phyloP scores from a whole-genome alignment of 73 alveolate species.

The Paramecium tetraurelia region DNA sequence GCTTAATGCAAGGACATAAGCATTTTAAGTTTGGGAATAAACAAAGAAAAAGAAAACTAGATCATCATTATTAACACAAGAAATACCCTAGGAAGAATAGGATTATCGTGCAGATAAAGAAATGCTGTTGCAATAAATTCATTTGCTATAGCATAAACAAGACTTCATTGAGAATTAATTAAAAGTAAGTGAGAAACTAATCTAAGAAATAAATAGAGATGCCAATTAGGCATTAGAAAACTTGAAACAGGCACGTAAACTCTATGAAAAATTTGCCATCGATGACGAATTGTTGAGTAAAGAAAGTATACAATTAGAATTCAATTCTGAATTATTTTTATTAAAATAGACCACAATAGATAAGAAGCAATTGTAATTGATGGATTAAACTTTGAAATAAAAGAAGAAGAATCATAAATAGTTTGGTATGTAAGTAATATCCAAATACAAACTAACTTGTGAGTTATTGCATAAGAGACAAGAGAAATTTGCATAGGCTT shows the following conservation, averaged over 20 bases:
- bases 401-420: conserved; percentile 82
- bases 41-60: conserved; percentile 91
- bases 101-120: conserved; percentile 89
- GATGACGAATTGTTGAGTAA: conserved; percentile 76
- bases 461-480: conserved; percentile 87
- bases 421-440: conserved; percentile 78
- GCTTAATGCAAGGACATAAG: conserved; percentile 77
- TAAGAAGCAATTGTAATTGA: neutral
- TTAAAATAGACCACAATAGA: neutral
- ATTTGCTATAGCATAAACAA: conserved; percentile 81
- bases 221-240: conserved; percentile 88
- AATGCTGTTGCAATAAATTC: conserved; percentile 78
- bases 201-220: conserved; percentile 83
- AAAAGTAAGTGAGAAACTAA: conserved; percentile 78
- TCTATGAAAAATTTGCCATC: conserved; percentile 80
- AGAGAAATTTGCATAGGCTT: conserved; percentile 87
- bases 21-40: conserved; percentile 90
- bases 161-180: conserved; percentile 80
- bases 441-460: conserved; percentile 81
- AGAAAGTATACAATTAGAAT: conserved; percentile 64
- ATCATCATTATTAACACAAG: conserved; percentile 93
- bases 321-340: neutral
- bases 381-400: conserved; percentile 64
- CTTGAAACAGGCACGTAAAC: conserved; percentile 83
- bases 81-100: conserved; percentile 92